Conservation (phyloP, 2,329 filamentous ascomycete species). For the Aspergillus sp. region DNA sequence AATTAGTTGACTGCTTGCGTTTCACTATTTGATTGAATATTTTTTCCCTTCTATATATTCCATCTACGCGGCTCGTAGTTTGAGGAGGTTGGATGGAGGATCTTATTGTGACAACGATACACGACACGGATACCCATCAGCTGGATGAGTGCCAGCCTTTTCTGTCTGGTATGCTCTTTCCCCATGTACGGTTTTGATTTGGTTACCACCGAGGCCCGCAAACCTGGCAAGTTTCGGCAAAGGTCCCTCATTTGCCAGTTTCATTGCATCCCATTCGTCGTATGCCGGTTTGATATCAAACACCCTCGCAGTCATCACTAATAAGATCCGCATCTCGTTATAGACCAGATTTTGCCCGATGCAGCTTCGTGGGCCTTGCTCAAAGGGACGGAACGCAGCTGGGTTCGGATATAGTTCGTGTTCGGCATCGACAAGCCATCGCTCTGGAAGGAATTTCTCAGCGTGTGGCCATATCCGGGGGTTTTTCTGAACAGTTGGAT, state of each 20-base stretch:
- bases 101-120: background rate
- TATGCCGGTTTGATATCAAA: constrained; percentile 9
- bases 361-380: constrained; percentile 12
- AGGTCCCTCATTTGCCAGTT: background rate
- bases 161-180: background rate
- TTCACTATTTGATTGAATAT: too few relatives aligned
- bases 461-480: constrained; percentile 1
- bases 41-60: too few relatives aligned
- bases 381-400: constrained; percentile 14
- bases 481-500: constrained; percentile 4
- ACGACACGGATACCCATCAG: background rate
- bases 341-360: constrained; percentile 8
- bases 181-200: background rate
- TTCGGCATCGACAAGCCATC: constrained; percentile 1
- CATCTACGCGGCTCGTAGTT: too few relatives aligned
- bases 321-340: background rate
- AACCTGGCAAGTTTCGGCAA: background rate
- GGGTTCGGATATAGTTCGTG: background rate
- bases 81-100: too few relatives aligned
- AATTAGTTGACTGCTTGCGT: too few relatives aligned
- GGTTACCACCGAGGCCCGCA: background rate
- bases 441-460: constrained; percentile 10
- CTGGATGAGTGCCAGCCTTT: background rate
- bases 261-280: background rate
- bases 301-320: constrained; percentile 1